These are phyloP conservation scores for Phytophthora syringae DNA, from an alignment of 352 stramenopile species.

Conservation along the genomic window DNA sequence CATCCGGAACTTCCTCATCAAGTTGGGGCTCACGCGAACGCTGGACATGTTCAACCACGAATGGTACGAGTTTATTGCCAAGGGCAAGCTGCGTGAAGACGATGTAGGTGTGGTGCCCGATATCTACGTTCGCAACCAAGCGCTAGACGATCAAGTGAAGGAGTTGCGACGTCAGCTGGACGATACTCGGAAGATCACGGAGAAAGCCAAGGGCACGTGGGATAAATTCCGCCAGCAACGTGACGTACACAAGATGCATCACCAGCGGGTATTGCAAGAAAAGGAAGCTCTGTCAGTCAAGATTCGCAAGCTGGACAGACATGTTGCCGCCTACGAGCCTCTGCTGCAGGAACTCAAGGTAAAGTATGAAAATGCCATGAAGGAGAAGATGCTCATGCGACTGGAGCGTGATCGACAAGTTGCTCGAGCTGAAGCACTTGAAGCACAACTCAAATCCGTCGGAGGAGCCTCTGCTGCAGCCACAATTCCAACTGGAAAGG, in stretches of 20 bases:
- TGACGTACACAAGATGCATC: slow-evolving; percentile 96
- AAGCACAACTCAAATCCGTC: slow-evolving; percentile 80
- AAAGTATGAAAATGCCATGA: slow-evolving; percentile 96
- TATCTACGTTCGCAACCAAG: slow-evolving; percentile 95
- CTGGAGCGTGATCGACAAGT: slow-evolving; percentile 93
- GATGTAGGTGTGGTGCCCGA: slow-evolving; percentile 92
- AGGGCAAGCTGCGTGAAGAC: slow-evolving; percentile 92
- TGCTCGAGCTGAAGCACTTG: slow-evolving; percentile 89
- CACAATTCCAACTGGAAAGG: slow-evolving; percentile 28
- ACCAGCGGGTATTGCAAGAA: slow-evolving; percentile 95
- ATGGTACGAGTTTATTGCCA: slow-evolving; percentile 95
- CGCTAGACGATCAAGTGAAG: slow-evolving; percentile 91
- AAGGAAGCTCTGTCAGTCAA: slow-evolving; percentile 93
- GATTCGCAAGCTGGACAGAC: slow-evolving; percentile 92
- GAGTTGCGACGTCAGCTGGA: slow-evolving; percentile 86
- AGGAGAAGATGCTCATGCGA: slow-evolving; percentile 97
- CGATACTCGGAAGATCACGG: slow-evolving; percentile 89
- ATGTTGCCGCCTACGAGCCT: slow-evolving; percentile 93
- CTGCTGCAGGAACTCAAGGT: slow-evolving; percentile 92
- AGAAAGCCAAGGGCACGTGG: slow-evolving; percentile 93
- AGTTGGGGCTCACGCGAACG: slow-evolving; percentile 88
- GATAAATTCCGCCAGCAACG: slow-evolving; percentile 96
- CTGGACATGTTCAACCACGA: slow-evolving; percentile 96
- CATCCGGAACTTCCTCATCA: slow-evolving; percentile 96
- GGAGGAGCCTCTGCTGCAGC: slow-evolving; percentile 15